These are phyloP conservation scores for Arachnopeziza araneosa DNA, from an alignment of 2,329 filamentous ascomycete genomes.

Conservation along the genomic window DNA sequence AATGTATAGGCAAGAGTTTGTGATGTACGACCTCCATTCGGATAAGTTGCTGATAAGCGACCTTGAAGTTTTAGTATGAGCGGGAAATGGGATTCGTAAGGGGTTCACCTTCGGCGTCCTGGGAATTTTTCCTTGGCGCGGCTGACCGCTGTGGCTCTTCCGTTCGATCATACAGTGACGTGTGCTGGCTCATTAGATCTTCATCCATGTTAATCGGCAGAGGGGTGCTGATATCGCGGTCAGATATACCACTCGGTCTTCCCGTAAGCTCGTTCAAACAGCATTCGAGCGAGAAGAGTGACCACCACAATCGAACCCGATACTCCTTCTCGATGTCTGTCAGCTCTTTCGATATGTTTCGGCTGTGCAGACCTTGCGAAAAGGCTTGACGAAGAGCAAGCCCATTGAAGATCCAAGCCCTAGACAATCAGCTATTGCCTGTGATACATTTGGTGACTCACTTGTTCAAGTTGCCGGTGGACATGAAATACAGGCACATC, in stretches of 20 bases:
- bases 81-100: background rate
- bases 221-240: conserved; percentile 23
- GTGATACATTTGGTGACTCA: background rate
- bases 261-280: conserved; percentile 22
- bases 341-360: conserved; percentile 17
- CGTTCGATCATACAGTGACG: background rate
- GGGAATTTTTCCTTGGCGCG: background rate
- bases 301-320: conserved; percentile 25
- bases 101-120: background rate
- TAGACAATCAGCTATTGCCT: conserved; percentile 3
- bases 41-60: conserved; percentile 8
- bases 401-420: conserved; percentile 24
- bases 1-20: conserved; percentile 5
- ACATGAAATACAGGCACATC: conserved; percentile 22
- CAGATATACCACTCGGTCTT: conserved; percentile 24
- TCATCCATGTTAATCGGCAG: conserved; percentile 21
- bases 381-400: conserved; percentile 22
- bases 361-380: conserved; percentile 21
- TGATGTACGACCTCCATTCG: background rate
- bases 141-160: background rate
- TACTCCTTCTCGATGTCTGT: conserved; percentile 22
- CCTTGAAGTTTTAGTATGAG: background rate
- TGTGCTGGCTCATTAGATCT: background rate
- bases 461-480: conserved; percentile 22
- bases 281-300: conserved; percentile 24